These are phyloP conservation scores for Dalechampia spathulata DNA, from an alignment of 441 rosid genomes.

Conservation along the genomic window DNA sequence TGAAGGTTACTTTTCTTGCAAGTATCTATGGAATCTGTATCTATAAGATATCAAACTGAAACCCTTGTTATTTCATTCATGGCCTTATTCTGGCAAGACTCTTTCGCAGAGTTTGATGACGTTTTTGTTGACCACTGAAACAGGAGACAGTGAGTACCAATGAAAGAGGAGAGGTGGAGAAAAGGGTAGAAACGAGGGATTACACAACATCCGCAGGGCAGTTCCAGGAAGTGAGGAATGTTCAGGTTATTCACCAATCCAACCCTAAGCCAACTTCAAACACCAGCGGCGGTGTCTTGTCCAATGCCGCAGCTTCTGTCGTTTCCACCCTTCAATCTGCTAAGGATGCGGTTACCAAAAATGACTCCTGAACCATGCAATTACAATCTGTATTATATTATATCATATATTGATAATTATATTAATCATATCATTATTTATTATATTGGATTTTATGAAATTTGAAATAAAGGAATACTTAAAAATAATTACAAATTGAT, in stretches of 20 bases:
- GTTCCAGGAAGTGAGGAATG: constrained; percentile 33
- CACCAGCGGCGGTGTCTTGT: constrained; percentile 55
- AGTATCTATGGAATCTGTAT: no score
- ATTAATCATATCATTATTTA: no score
- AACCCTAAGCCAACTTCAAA: constrained; percentile 19
- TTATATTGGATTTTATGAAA: no score
- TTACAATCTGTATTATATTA: no score
- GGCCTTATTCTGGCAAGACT: no score
- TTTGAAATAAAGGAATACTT: no score
- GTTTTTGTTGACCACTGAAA: neutral
- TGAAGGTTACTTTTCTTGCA: no score
- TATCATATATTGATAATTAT: no score
- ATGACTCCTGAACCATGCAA: neutral
- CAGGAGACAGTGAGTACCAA: constrained; percentile 19
- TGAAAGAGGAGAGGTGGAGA: constrained; percentile 27
- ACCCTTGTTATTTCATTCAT: no score
- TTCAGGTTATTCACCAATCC: constrained; percentile 41
- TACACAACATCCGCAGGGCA: constrained; percentile 46
- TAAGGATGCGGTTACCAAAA: constrained; percentile 38
- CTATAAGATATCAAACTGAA: no score
- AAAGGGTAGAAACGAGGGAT: constrained; percentile 32
- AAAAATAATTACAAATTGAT: no score
- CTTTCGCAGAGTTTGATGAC: no score
- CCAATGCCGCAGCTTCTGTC: constrained; percentile 51
- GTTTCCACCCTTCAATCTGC: constrained; percentile 48